These are phyloP conservation scores for Calocera viscosa DNA, from an alignment of 768 basidiomycete genomes.

Conservation along the genomic window DNA sequence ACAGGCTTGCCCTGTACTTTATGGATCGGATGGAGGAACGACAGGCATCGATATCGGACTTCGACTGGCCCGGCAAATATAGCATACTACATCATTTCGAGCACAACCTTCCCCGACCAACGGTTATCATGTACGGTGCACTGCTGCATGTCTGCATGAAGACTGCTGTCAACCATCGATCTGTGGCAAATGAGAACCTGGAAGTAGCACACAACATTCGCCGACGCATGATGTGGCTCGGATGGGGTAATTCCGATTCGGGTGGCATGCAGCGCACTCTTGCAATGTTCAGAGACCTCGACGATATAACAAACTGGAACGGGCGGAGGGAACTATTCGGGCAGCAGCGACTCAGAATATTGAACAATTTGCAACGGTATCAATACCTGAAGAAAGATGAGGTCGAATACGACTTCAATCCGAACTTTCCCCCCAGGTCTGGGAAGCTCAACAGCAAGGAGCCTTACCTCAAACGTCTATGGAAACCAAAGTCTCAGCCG, in stretches of 20 bases:
- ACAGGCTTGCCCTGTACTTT: background rate
- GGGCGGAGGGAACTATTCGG: too few species aligned
- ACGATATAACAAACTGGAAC: background rate
- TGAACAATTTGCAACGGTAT: background rate
- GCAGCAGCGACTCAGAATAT: too few species aligned
- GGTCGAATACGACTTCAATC: background rate
- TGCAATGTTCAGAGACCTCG: background rate
- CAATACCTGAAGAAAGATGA: background rate
- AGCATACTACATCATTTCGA: background rate
- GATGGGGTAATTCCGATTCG: background rate
- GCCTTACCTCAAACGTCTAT: background rate
- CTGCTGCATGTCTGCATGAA: background rate
- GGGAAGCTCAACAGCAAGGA: background rate
- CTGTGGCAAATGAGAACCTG: background rate
- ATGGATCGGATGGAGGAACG: background rate
- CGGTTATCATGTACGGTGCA: background rate
- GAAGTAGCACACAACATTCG: background rate
- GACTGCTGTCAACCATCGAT: background rate
- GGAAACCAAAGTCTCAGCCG: too few species aligned
- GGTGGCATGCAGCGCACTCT: background rate
- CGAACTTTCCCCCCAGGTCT: background rate
- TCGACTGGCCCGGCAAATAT: background rate
- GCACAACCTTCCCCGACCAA: background rate
- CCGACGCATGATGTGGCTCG: background rate
- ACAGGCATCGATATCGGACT: background rate